phyloP scores from a whole-genome alignment of 2,329 filamentous ascomycete species.

The Ophiognomonia clavigignenti-juglandacearum region DNA sequence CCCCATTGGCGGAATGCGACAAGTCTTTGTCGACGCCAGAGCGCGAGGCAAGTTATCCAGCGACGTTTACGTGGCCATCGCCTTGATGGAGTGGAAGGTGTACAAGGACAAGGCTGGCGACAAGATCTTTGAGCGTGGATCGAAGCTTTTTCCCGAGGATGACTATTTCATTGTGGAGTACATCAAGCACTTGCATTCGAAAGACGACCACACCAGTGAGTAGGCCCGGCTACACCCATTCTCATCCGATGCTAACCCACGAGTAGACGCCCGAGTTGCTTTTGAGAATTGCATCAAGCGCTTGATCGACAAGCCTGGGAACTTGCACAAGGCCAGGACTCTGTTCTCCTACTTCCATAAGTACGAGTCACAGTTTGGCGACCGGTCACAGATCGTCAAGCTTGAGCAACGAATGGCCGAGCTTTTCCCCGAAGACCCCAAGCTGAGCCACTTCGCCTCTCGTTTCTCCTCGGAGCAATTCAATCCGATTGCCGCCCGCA shows the following conservation, averaged over 20 bases:
- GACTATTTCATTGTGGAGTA: conserved; percentile 93
- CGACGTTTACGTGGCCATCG: conserved; percentile 91
- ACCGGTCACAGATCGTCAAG: conserved; percentile 84
- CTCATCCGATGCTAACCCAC: conserved; percentile 11
- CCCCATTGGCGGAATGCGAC: conserved; percentile 65
- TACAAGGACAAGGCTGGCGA: conserved; percentile 91
- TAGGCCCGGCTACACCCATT: background rate
- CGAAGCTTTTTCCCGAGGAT: conserved; percentile 90
- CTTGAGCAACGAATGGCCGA: conserved; percentile 90
- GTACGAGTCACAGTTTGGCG: conserved; percentile 91
- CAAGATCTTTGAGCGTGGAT: conserved; percentile 93
- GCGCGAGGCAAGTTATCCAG: conserved; percentile 83
- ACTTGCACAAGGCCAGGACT: conserved; percentile 69
- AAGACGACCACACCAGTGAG: conserved; percentile 90
- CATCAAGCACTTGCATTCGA: conserved; percentile 86
- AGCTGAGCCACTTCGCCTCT: conserved; percentile 67
- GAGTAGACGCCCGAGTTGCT: conserved; percentile 80
- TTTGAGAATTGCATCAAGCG: conserved; percentile 92
- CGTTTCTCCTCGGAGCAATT: conserved; percentile 72
- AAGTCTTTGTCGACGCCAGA: conserved; percentile 85
- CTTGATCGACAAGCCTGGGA: conserved; percentile 71
- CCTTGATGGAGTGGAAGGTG: conserved; percentile 89
- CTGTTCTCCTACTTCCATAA: conserved; percentile 91
- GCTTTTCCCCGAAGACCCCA: conserved; percentile 85
- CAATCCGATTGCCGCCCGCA: conserved; percentile 74